These are phyloP conservation scores for Neurospora tetraspora DNA, from an alignment of 495 filamentous ascomycete species.

Conservation along the genomic window DNA sequence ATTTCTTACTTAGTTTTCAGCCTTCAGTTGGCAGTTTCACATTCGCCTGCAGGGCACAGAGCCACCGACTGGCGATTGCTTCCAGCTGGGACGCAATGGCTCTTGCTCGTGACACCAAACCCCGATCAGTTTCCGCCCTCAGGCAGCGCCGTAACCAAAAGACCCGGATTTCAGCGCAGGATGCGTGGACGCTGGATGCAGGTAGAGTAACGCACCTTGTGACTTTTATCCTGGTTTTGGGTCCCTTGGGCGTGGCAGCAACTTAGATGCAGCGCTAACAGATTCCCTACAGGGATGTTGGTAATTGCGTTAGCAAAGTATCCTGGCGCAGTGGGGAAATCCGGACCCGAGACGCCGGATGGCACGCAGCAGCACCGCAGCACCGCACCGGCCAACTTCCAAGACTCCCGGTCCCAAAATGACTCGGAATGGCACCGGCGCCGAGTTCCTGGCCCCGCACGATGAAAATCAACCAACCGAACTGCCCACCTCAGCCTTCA, in stretches of 20 bases:
- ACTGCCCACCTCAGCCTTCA: not conserved
- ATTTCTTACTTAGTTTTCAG: too few species aligned
- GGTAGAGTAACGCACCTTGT: not conserved
- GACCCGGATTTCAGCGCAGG: not conserved
- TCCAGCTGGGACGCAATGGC: too few species aligned
- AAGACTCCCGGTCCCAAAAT: not conserved
- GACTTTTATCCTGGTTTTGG: not conserved
- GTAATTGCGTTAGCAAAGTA: not conserved
- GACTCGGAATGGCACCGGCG: not conserved
- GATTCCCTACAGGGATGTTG: accelerated
- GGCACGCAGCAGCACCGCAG: not conserved
- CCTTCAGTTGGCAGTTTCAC: too few species aligned
- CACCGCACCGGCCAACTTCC: not conserved
- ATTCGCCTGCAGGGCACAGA: too few species aligned
- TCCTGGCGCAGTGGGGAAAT: not conserved
- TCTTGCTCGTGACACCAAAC: too few species aligned
- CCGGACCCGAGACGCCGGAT: not conserved
- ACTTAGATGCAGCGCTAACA: not conserved
- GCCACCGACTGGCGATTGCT: too few species aligned
- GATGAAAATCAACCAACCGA: not conserved
- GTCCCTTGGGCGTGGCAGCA: accelerated
- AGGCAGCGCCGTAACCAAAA: not conserved
- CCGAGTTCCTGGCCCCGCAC: not conserved
- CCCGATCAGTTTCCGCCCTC: not conserved
- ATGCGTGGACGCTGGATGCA: not conserved